phyloP scores from a whole-genome alignment of 306 rosid species.

The Fragaria vesca region DNA sequence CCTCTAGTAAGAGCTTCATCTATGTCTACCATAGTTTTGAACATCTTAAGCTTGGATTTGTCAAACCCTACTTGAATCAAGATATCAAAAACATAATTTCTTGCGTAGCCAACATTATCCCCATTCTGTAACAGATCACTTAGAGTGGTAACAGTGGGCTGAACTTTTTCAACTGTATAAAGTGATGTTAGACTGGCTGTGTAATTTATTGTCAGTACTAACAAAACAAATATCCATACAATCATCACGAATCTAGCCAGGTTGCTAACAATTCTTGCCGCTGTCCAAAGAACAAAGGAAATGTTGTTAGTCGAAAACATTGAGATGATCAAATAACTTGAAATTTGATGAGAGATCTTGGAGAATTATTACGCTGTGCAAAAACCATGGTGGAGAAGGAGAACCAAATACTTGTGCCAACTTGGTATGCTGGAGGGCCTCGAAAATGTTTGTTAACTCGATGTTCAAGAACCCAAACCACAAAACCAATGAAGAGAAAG shows the following conservation, averaged over 20 bases:
- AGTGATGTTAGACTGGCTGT: not conserved
- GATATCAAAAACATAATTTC: too few relatives aligned
- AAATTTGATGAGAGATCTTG: too few relatives aligned
- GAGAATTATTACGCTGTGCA: not conserved
- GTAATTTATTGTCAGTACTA: not conserved
- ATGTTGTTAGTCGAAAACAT: not conserved
- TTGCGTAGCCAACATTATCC: constrained; percentile 45
- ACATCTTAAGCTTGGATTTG: not conserved
- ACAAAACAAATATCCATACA: not conserved
- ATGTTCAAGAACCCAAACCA: not conserved
- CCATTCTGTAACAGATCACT: constrained; percentile 28
- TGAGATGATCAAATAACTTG: too few relatives aligned
- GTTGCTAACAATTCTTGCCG: not conserved
- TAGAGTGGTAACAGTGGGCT: constrained; percentile 40
- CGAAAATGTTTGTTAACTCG: constrained; percentile 29
- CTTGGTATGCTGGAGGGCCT: not conserved
- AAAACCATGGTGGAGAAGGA: not conserved
- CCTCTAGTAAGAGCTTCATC: constrained; percentile 27
- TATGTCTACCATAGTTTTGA: not conserved
- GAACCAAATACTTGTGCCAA: not conserved
- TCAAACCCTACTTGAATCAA: too few relatives aligned
- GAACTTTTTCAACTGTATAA: constrained; percentile 44
- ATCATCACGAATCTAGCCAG: not conserved
- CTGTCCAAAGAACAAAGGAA: not conserved
- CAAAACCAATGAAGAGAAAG: not conserved